Base-by-base conservation (phyloP, 441 rosid genomes). In the Gossypium trilobum region DNA sequence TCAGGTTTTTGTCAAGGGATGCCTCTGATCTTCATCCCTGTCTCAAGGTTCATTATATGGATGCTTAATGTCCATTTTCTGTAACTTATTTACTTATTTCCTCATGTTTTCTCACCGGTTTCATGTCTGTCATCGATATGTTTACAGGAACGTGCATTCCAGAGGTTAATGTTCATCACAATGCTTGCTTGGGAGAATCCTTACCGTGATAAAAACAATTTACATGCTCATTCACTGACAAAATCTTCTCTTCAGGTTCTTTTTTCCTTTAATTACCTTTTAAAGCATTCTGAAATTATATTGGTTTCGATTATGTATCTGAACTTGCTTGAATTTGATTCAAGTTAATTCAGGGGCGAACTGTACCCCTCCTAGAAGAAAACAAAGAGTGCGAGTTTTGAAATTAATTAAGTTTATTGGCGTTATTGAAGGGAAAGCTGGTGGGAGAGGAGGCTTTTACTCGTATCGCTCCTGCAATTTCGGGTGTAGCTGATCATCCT, bases 171-270 rank as follows among this genome's bases (percentile, higher is more conserved):
- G 69, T 95, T 92, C 82, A 85, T 95, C 73, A 92, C 96, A 55
- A 95, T 95, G 99, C 92, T 92, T 74, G 99, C 97, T 20, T 95
- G 97, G 97, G 89, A 81, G 61, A 88, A 80, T 87, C 97, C 99
- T 44, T 89, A 89, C 74, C 25, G 79, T 62, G 83, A 80, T 73
- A 85, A 73, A 77, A 73, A 76, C 77, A 77, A 74, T 61, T 58
- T 75, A 52, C 57, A 67, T 58, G 71, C 25, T 61, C 44, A 66
- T 73, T 64, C 77, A 72, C 73, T 82, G 0, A 85, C 59, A 61
- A 88, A 86, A 72, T 81, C 87, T 69, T 86, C 83, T 73, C 86
- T 88, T 80, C 85, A 87, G 99, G 99, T 91, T 71, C 63, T 8
- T 75, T 62, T 52, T 33, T 33, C 39, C 71, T 78, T 70, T 55